Evolutionary conservation across 495 filamentous ascomycete species (phyloP), one percentile per base, ranked within the genome.

Genomic region (Tetracladium setigerum): DNA sequence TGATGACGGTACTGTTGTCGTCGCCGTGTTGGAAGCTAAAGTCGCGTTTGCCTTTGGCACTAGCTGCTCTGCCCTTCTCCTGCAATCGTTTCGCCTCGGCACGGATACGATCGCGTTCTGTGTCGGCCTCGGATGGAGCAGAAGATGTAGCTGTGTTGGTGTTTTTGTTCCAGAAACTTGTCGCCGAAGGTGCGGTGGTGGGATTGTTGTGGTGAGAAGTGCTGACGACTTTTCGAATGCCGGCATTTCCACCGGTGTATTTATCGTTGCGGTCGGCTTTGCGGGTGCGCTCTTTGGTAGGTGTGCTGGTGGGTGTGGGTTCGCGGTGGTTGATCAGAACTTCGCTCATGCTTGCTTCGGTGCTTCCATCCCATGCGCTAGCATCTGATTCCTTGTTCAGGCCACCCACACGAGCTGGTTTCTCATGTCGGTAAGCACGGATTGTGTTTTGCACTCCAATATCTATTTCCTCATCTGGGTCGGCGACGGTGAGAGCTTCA

Each of bases 351-450:
- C 50, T 49, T 15, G 35, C 22, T 69, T 65, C 76, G 56, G 67
- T 81, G 5, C 67, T 72, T 36, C 74, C 75, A 58, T 84, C 86
- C 66, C 81, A 82, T 54, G 81, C 76, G 47, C 77, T 83, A 40
- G 79, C 86, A 44, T 95, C 89, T 36, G 77, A 65, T 52, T 84
- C 69, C 38, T 80, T 78, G 62, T 95, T 95, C 56, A 95, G 66
- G 14, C 89, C 89, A 33, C 89, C 89, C 15, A 95, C 86, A 30
- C 83, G 74, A 2, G 89, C 89, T 4, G 88, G 68, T 57, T 84
- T 87, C 64, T 95, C 89, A 59, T 85, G 73, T 7, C 87, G 83
- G 68, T 95, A 95, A 1, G 79, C 77, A 33, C 83, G 79, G 27
- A 78, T 59, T 36, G 90, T 79, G 43, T 86, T 81, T 54, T 67